phyloP scores from a whole-genome alignment of 129 eudicot species.

The Tanacetum coccineum region DNA sequence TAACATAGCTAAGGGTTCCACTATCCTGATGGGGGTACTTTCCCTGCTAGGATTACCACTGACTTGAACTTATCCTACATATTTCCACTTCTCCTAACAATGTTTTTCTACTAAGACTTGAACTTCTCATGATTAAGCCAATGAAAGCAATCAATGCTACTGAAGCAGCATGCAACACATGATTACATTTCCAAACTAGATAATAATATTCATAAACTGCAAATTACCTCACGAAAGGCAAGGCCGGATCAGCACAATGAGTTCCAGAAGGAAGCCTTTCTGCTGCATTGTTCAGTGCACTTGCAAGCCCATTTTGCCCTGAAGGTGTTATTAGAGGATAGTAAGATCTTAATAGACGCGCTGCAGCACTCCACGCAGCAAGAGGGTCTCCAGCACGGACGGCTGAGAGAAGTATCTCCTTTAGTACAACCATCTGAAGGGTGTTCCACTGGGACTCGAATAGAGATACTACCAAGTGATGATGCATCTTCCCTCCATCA shows the following conservation, averaged over 20 bases:
- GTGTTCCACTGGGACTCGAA: conserved; percentile 99
- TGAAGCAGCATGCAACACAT: conserved; percentile 10
- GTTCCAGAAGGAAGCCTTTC: conserved; percentile 97
- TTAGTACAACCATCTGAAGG: conserved; percentile 96
- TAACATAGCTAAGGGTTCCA: too few relatives aligned
- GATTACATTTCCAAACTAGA: conserved; percentile 13
- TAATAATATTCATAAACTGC: background rate
- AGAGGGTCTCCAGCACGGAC: conserved; percentile 98
- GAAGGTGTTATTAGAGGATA: conserved; percentile 98
- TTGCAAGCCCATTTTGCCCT: conserved; percentile 95
- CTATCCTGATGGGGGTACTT: too few relatives aligned
- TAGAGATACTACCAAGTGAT: conserved; percentile 67
- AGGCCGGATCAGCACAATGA: conserved; percentile 96
- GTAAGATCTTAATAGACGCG: conserved; percentile 88
- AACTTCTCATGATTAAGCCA: too few relatives aligned
- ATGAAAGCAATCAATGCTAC: background rate
- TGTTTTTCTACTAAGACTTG: too few relatives aligned
- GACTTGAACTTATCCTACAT: too few relatives aligned
- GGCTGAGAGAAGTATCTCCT: conserved; percentile 95
- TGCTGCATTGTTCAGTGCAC: conserved; percentile 79
- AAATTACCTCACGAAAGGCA: conserved; percentile 85
- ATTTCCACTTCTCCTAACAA: too few relatives aligned
- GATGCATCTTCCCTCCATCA: conserved; percentile 79
- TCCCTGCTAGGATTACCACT: too few relatives aligned
- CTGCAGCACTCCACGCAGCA: conserved; percentile 99